Evolutionary conservation across 2,329 filamentous ascomycete species (phyloP), one percentile per base, ranked within the genome.

Genomic region (Arthrobotrys sphaeroides): DNA sequence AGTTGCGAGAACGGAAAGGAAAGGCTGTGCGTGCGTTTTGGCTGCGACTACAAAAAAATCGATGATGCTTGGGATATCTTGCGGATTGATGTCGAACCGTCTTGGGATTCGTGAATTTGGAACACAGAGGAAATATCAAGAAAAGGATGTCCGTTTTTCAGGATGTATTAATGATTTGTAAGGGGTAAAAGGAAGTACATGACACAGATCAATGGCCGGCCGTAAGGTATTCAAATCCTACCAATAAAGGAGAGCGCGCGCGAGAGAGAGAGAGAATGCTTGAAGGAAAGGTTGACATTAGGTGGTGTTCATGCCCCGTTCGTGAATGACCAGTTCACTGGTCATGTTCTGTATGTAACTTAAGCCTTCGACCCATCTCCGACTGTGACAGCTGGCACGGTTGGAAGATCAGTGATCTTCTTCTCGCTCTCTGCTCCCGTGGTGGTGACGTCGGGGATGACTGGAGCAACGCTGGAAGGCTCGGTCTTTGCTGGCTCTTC

Each of bases 381-480:
- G 28, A 68, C 74, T 24, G 67, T 49, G 33, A 77, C 67, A 4
- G 72, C 65, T 24, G 51, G 51, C n/a, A 77, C 78, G 2, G 77
- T 73, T 40, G 73, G 77, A 43, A 78, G 73, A 51, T 79, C 78
- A 20, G 67, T 74, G 51, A 77, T 77, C n/a, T 70, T 57, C 20
- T 70, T 55, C 49, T 74, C 73, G 13, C 61, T 38, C 26, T 69
- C 31, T 6, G 24, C 40, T 10, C 51, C 12, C 22, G 64, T 33
- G 5, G 49, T 31, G 12, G 38, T 53, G 6, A 72, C 45, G 40
- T 77, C 77, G 10, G 77, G 70, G 16, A 72, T 20, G 16, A 55
- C 51, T 1, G 51, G 51, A 22, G 67, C 60, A 3, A n/a, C 51
- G n/a, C 53, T 45, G n/a, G 38, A 20, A 12, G 64, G 55, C 31